A percentile compares a stretch with the other conserved stretches of the same genome.
Conservation (phyloP, 306 rosid genomes). For the Acacia confusa region DNA sequence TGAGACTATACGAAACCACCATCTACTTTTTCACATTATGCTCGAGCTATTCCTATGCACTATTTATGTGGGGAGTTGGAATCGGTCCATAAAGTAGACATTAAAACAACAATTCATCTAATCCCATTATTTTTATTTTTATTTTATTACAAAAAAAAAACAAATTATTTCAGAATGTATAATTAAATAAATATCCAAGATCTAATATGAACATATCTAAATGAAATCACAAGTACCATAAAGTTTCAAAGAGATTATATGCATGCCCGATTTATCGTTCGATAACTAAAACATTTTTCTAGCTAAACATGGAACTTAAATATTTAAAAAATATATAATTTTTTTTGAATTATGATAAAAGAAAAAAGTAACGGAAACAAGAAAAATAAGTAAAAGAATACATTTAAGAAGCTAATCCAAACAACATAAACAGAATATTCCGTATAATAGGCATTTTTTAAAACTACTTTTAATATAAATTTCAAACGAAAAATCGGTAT, state of each 20-base stretch:
- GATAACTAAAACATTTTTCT: not conserved
- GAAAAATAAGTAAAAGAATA: not conserved
- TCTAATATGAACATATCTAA: not conserved
- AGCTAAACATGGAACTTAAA: not conserved
- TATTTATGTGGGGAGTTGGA: not conserved
- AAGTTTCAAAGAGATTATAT: not conserved
- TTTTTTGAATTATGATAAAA: too few species aligned
- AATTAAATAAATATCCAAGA: not conserved
- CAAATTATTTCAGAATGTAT: not conserved
- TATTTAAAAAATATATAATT: too few species aligned
- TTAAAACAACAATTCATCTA: not conserved
- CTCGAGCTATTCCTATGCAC: not conserved
- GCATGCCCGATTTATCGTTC: not conserved
- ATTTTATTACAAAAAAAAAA: too few species aligned
- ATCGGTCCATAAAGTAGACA: not conserved
- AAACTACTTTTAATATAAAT: not conserved
- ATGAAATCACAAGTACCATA: not conserved
- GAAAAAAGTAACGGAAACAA: not conserved
- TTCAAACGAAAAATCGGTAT: too few species aligned
- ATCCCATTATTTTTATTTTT: too few species aligned
- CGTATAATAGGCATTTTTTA: not conserved
- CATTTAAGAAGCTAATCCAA: too few species aligned
- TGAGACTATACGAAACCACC: not conserved
- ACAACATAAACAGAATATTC: not conserved
- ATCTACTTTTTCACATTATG: not conserved